A percentile compares a stretch with the other conserved stretches of the same genome.
These are phyloP conservation scores for Syzygium aromaticum DNA, from an alignment of 345 rosid species.

Conservation along the genomic window DNA sequence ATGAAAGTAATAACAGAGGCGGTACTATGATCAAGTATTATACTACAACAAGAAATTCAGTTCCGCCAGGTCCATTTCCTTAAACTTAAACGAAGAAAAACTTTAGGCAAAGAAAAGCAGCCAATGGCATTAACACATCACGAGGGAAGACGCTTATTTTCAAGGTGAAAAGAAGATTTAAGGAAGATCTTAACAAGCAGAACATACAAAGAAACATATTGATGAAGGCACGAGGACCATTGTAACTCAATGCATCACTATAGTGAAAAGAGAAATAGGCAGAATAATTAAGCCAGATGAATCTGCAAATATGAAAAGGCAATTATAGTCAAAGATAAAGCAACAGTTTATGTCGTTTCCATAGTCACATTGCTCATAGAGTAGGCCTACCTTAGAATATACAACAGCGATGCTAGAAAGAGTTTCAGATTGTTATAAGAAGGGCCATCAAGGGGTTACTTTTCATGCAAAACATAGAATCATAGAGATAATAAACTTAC, in stretches of 20 bases:
- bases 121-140: background rate
- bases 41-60: background rate
- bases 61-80: background rate
- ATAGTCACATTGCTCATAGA: background rate
- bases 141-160: background rate
- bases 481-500: background rate
- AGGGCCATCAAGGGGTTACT: background rate
- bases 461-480: background rate
- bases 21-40: background rate
- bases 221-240: background rate
- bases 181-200: background rate
- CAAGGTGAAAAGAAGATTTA: background rate
- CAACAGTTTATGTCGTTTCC: background rate
- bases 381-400: background rate
- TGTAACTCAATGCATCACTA: background rate
- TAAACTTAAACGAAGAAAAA: background rate
- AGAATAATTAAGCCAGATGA: background rate
- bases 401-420: background rate
- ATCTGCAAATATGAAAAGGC: background rate
- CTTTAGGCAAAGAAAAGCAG: background rate
- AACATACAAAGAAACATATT: background rate
- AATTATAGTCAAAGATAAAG: background rate
- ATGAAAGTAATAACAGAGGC: background rate
- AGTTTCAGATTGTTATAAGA: background rate
- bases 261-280: background rate